Evolutionary conservation across 192 early-diverging fungal species (phyloP), one percentile per base, ranked within the genome.

Genomic region (Backusella macrospora): DNA sequence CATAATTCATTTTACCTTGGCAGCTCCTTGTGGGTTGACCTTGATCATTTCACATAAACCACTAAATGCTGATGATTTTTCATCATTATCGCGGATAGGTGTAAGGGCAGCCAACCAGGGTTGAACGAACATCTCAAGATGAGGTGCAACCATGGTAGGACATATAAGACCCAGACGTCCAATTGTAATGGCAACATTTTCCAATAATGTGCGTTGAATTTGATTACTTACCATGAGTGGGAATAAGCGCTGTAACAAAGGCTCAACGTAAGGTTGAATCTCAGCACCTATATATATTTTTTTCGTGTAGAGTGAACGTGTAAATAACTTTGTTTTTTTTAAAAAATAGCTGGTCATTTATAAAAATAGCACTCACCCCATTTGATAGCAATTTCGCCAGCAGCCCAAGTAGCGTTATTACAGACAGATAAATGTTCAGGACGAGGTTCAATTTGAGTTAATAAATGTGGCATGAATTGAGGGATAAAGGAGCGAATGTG

Each of bases 331-430:
- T 39, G 14, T 38, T 45, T 21, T 66, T 6, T 59, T 40, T 29
- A 23, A 40, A 47, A 34, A 48, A 15, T 8, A 62, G 15, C 4
- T 38, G 2, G 13, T 5, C 34, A 49, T 49, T 29, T n/a, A 38
- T 46, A 21, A 45, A 64, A 42, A 73, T 15, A 67, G 3, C 21
- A 62, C 78, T 47, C 43, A 82, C 86, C 92, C 14, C 82, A 86
- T 83, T 98, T 90, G 29, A 98, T 80, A 23, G 96, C 92, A 79
- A 99, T 94, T 87, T 99, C 98, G 62, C 97, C 98, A 13, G 90
- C 93, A 16, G 97, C 93, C 98, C 98, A 99, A 16, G 95, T 89
- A 15, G 97, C 98, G 76, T 99, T 99, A 81, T 99, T 99, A 85
- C 93, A 95, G 40, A 96, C 96, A 38, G 93, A 94, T 18, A 95